phyloP scores from a whole-genome alignment of 805 yeast genomes.

The Brettanomyces sp. region DNA sequence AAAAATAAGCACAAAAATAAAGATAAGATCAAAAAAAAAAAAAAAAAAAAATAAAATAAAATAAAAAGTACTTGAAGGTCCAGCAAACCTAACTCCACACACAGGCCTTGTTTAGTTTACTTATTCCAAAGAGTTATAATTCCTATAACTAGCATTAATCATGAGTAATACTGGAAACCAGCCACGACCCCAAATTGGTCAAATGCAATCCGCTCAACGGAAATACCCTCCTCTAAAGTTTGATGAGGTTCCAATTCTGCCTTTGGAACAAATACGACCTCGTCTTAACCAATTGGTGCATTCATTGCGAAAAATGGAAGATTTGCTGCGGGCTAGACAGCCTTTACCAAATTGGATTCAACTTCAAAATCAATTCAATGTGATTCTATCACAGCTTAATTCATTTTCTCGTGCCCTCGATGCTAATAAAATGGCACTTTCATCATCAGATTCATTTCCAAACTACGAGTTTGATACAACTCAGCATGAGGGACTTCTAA shows the following conservation, averaged over 20 bases:
- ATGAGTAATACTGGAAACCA: too few species aligned
- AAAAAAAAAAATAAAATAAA: too few species aligned
- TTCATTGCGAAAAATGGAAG: conserved; percentile 47
- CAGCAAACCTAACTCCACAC: too few species aligned
- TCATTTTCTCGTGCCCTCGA: conserved; percentile 67
- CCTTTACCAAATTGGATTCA: conserved; percentile 45
- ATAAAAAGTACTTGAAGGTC: too few species aligned
- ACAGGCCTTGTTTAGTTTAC: too few species aligned
- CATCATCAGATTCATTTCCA: conserved; percentile 73
- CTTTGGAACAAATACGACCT: conserved; percentile 54
- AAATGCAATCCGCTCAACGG: too few species aligned
- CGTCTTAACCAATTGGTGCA: conserved; percentile 54
- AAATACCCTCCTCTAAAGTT: conserved; percentile 10
- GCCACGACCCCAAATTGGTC: too few species aligned
- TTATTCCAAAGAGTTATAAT: too few species aligned
- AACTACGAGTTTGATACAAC: conserved; percentile 76
- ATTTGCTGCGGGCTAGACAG: conserved; percentile 34
- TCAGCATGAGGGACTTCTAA: conserved; percentile 71
- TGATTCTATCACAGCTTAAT: conserved; percentile 70
- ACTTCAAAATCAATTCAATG: conserved; percentile 76
- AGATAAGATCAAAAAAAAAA: too few species aligned
- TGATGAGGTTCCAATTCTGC: conserved; percentile 46
- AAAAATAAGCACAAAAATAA: too few species aligned
- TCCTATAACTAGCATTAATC: too few species aligned
- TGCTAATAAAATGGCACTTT: conserved; percentile 47